phyloP scores from a whole-genome alignment of 495 filamentous ascomycete genomes.

The Penicillium lagena region DNA sequence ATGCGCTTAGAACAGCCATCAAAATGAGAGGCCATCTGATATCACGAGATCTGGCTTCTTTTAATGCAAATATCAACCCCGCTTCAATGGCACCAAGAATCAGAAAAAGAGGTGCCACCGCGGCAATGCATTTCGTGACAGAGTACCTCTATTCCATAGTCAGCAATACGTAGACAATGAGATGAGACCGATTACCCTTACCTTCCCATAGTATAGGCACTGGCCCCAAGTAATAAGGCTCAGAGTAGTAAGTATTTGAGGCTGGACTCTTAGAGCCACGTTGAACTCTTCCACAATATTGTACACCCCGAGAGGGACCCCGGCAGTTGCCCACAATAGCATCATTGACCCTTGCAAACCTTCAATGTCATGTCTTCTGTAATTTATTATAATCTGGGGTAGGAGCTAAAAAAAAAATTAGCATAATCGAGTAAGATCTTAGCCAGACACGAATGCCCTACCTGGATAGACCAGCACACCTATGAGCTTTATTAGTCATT shows the following conservation, averaged over 20 bases:
- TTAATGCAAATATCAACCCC: conserved; percentile 45
- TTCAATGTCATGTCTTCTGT: conserved; percentile 50
- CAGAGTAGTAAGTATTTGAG: conserved; percentile 54
- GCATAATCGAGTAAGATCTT: neutral
- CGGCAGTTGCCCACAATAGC: conserved; percentile 59
- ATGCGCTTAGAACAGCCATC: conserved; percentile 55
- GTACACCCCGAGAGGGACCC: conserved; percentile 59
- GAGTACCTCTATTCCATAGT: conserved; percentile 33
- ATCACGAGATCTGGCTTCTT: conserved; percentile 25
- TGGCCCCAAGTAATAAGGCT: conserved; percentile 60
- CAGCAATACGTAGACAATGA: neutral
- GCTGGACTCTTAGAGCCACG: conserved; percentile 52
- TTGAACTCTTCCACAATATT: conserved; percentile 58
- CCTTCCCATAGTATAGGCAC: conserved; percentile 57
- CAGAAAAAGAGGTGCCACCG: conserved; percentile 26
- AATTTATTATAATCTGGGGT: conserved; percentile 61
- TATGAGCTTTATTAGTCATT: conserved; percentile 9
- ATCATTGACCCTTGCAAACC: conserved; percentile 61
- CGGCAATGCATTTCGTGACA: conserved; percentile 31
- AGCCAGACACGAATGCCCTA: conserved; percentile 3
- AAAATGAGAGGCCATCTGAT: conserved; percentile 48
- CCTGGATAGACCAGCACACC: conserved; percentile 51
- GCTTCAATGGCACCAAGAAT: conserved; percentile 47
- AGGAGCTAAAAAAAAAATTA: conserved; percentile 40
- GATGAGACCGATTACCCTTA: conserved; percentile 6